Evolutionary conservation across 768 basidiomycete species (phyloP).

Genomic region (Auricularia sp.): DNA sequence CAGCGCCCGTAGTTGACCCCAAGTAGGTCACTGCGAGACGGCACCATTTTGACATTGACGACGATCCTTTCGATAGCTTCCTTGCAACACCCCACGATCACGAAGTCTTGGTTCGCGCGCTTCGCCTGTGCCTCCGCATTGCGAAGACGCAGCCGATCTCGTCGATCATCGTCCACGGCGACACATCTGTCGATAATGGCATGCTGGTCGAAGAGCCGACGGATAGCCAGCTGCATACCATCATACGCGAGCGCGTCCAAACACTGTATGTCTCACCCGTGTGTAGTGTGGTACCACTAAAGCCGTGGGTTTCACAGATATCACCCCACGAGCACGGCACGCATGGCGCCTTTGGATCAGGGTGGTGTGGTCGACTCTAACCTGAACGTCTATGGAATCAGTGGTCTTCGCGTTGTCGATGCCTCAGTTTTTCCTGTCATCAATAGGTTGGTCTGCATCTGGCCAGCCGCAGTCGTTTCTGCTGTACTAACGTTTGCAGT

Average conservation of each 20-base stretch:
- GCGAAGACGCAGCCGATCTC: conserved; percentile 30
- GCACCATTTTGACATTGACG: background rate
- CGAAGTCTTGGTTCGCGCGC: conserved; percentile 30
- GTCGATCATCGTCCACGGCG: conserved; percentile 28
- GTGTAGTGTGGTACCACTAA: conserved; percentile 27
- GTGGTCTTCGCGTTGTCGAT: conserved; percentile 36
- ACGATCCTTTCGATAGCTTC: conserved; percentile 26
- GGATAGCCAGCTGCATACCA: conserved; percentile 27
- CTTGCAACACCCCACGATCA: conserved; percentile 33
- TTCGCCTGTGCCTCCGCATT: conserved; percentile 29
- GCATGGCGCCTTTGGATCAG: conserved; percentile 26
- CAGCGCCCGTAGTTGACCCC: conserved; percentile 6
- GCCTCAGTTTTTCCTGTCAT: conserved; percentile 37
- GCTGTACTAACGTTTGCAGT: background rate
- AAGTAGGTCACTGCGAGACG: background rate
- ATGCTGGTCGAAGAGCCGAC: conserved; percentile 7
- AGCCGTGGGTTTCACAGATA: conserved; percentile 10
- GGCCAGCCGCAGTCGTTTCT: conserved; percentile 19
- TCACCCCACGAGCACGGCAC: conserved; percentile 30
- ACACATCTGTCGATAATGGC: too few species aligned
- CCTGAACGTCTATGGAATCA: conserved; percentile 34
- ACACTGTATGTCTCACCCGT: conserved; percentile 26
- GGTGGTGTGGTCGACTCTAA: conserved; percentile 36
- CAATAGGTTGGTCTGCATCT: conserved; percentile 32
- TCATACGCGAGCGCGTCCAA: conserved; percentile 22